These are phyloP conservation scores for Ophiostoma ips DNA, from an alignment of 2,329 filamentous ascomycete species.

Conservation along the genomic window DNA sequence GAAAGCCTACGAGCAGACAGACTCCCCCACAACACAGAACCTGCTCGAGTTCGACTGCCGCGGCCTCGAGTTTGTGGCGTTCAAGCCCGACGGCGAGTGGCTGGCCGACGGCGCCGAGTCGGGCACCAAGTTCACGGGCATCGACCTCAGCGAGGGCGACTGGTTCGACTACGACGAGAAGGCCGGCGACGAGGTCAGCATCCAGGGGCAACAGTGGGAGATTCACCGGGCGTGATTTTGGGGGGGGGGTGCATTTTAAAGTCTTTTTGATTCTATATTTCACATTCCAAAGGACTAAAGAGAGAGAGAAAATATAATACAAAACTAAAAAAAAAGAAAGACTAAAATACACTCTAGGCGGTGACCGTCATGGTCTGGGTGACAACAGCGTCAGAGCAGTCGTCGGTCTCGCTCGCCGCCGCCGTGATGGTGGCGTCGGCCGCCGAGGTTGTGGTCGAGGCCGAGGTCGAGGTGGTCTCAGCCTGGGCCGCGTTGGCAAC, in stretches of 20 bases:
- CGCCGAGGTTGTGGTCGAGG: neutral
- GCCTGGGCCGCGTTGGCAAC: neutral
- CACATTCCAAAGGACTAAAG: neutral
- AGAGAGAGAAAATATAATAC: neutral
- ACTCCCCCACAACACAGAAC: conserved; percentile 61
- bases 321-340: neutral
- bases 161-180: conserved; percentile 99
- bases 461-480: neutral
- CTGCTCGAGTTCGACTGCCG: conserved; percentile 88
- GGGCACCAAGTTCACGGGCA: conserved; percentile 62
- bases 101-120: conserved; percentile 71
- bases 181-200: conserved; percentile 77
- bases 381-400: conserved; percentile 9
- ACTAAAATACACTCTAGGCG: neutral
- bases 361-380: conserved; percentile 8
- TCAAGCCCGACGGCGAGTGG: conserved; percentile 91
- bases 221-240: conserved; percentile 58
- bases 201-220: conserved; percentile 80
- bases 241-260: too few relatives aligned
- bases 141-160: conserved; percentile 79
- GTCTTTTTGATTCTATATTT: too few relatives aligned
- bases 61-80: conserved; percentile 82
- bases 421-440: neutral
- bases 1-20: conserved; percentile 52
- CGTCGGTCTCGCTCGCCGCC: conserved; percentile 6